Percentiles rank a stretch among this genome's conserved stretches.
Evolutionary conservation across 306 rosid species (phyloP).

Genomic region (Vigna radiata): DNA sequence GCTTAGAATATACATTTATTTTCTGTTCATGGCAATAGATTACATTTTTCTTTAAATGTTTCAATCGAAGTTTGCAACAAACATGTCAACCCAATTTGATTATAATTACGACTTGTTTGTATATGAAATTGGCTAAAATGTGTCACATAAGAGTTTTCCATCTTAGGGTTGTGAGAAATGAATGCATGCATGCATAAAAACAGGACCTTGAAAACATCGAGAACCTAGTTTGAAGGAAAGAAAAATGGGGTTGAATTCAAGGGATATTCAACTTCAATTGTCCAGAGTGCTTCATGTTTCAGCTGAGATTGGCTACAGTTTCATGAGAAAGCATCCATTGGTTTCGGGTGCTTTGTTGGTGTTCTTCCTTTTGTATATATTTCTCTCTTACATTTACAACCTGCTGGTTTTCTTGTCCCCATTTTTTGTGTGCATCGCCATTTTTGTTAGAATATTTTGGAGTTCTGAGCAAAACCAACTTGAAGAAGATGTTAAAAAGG

Average conservation of each 20-base stretch:
- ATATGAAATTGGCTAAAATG: constrained; percentile 35
- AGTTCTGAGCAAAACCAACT: constrained; percentile 64
- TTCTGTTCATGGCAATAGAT: not conserved
- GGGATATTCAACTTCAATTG: constrained; percentile 49
- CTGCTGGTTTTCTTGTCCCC: constrained; percentile 69
- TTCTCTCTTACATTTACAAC: constrained; percentile 53
- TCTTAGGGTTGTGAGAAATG: not conserved
- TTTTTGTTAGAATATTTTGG: constrained; percentile 69
- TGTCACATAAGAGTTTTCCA: constrained; percentile 25
- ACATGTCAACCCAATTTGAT: constrained; percentile 34
- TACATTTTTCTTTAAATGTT: constrained; percentile 26
- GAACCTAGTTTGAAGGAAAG: constrained; percentile 24
- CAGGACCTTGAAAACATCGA: constrained; percentile 22
- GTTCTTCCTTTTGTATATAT: constrained; percentile 57
- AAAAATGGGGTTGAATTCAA: constrained; percentile 74
- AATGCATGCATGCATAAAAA: not conserved
- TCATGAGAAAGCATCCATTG: constrained; percentile 59
- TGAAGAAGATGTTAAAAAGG: constrained; percentile 32
- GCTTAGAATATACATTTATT: constrained; percentile 8
- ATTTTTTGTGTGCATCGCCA: constrained; percentile 55
- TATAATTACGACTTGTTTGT: constrained; percentile 28
- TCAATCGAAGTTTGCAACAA: constrained; percentile 28
- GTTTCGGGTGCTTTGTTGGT: constrained; percentile 51
- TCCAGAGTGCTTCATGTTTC: constrained; percentile 55
- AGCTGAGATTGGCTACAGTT: constrained; percentile 42